Percentiles rank a stretch among this genome's conserved stretches.
These are phyloP conservation scores for Apiospora phragmitis DNA, from an alignment of 2,329 filamentous ascomycete species.

Conservation along the genomic window DNA sequence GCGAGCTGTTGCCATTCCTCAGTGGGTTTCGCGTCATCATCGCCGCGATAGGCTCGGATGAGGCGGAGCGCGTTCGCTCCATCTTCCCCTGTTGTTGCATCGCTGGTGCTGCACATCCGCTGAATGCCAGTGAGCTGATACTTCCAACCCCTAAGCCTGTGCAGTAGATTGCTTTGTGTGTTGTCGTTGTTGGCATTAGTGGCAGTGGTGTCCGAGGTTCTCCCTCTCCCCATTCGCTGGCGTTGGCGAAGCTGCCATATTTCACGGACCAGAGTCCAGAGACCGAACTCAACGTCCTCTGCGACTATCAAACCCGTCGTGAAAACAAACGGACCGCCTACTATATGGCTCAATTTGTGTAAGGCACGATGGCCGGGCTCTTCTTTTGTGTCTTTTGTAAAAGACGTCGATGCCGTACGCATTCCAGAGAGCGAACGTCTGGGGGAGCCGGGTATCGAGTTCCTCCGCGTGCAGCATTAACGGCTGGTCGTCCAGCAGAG, in stretches of 20 bases:
- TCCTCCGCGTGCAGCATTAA: conserved; percentile 9
- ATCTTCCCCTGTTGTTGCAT: neutral
- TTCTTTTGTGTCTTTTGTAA: neutral
- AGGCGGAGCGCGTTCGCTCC: neutral
- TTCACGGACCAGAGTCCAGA: neutral
- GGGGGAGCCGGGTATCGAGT: conserved; percentile 2
- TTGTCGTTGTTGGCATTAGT: neutral
- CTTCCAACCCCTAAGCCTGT: neutral
- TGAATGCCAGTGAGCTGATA: neutral
- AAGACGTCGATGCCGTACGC: neutral
- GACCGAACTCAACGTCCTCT: conserved; percentile 13
- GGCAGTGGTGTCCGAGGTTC: neutral
- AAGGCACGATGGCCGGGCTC: neutral
- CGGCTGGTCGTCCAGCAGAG: neutral
- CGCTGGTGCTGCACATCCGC: neutral
- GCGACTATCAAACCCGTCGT: neutral
- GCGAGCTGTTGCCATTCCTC: neutral
- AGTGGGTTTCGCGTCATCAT: neutral
- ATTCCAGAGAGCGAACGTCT: conserved; percentile 9
- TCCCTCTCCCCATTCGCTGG: neutral
- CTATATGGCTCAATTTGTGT: neutral
- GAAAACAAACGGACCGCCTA: neutral
- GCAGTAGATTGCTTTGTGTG: neutral
- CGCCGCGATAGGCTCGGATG: neutral
- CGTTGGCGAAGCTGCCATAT: conserved; percentile 8